phyloP scores from a whole-genome alignment of 805 yeast species.

The Zygosaccharomyces gambellarensis region DNA sequence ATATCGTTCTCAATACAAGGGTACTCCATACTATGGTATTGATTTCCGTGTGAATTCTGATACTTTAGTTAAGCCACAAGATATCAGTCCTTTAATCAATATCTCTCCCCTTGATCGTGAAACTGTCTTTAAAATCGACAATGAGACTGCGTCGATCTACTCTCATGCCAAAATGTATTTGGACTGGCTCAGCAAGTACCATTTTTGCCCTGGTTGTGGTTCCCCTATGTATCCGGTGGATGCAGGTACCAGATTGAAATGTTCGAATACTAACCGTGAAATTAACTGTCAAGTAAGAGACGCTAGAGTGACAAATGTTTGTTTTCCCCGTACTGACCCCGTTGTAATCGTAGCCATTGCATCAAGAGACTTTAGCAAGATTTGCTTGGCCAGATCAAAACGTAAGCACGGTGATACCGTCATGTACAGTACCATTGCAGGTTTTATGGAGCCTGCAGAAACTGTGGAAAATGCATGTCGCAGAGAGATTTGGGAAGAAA shows the following conservation, averaged over 20 bases:
- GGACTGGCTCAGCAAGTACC: slow-evolving; percentile 76
- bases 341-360: slow-evolving; percentile 79
- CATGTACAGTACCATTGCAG: slow-evolving; percentile 86
- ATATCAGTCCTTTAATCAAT: slow-evolving; percentile 8
- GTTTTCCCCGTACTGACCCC: slow-evolving; percentile 91
- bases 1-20: slow-evolving; percentile 46
- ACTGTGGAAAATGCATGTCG: slow-evolving; percentile 82
- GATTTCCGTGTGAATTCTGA: slow-evolving; percentile 38
- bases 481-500: slow-evolving; percentile 93
- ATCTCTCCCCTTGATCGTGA: slow-evolving; percentile 5
- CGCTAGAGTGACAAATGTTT: slow-evolving; percentile 60
- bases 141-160: slow-evolving; percentile 56
- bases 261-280: slow-evolving; percentile 35
- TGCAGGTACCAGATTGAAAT: slow-evolving; percentile 59
- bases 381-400: slow-evolving; percentile 66
- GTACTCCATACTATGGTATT: slow-evolving; percentile 61
- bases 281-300: slow-evolving; percentile 37
- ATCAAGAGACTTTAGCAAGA: slow-evolving; percentile 52
- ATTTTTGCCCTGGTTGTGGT: slow-evolving; percentile 88
- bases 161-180: slow-evolving; percentile 80
- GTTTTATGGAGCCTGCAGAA: slow-evolving; percentile 94
- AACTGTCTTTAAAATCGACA: slow-evolving; percentile 20
- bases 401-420: slow-evolving; percentile 44
- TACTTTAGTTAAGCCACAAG: slow-evolving; percentile 6
- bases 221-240: slow-evolving; percentile 53